Percentiles rank a stretch among this genome's conserved stretches.
phyloP scores from a whole-genome alignment of 148 eudicot genomes.

The Linanthus parryae region DNA sequence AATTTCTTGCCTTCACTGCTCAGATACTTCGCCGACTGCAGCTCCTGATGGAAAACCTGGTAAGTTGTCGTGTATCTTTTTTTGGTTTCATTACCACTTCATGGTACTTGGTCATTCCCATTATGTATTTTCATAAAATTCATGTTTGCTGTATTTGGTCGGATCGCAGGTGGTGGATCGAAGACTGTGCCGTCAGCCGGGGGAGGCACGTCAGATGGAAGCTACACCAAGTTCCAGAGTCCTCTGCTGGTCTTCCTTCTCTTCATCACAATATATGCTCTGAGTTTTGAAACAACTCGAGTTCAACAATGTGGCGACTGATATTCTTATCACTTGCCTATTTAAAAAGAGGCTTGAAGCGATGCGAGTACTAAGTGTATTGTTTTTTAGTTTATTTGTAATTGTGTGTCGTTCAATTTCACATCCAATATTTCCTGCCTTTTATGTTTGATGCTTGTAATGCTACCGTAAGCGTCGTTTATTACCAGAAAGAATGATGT shows the following conservation, averaged over 20 bases:
- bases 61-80: slow-evolving; percentile 13
- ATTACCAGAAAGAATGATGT: too few species aligned
- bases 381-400: too few species aligned
- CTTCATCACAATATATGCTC: slow-evolving; percentile 19
- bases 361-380: too few species aligned
- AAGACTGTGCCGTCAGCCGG: slow-evolving; percentile 16
- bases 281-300: too few species aligned
- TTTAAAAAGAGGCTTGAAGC: too few species aligned
- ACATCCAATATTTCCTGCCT: too few species aligned
- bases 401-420: too few species aligned
- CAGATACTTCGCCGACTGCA: slow-evolving; percentile 48
- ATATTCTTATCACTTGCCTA: too few species aligned
- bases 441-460: too few species aligned
- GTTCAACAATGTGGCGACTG: too few species aligned
- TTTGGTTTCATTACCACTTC: background rate
- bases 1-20: slow-evolving; percentile 4
- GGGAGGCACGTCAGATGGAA: slow-evolving; percentile 32
- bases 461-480: too few species aligned
- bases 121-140: background rate
- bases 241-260: slow-evolving; percentile 22
- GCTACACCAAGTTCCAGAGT: slow-evolving; percentile 16
- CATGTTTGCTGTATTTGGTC: background rate
- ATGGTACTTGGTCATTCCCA: background rate
- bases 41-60: slow-evolving; percentile 31
- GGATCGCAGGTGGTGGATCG: slow-evolving; percentile 15